Base-by-base conservation (phyloP, 768 basidiomycete genomes). In the Podaxis sp. region DNA sequence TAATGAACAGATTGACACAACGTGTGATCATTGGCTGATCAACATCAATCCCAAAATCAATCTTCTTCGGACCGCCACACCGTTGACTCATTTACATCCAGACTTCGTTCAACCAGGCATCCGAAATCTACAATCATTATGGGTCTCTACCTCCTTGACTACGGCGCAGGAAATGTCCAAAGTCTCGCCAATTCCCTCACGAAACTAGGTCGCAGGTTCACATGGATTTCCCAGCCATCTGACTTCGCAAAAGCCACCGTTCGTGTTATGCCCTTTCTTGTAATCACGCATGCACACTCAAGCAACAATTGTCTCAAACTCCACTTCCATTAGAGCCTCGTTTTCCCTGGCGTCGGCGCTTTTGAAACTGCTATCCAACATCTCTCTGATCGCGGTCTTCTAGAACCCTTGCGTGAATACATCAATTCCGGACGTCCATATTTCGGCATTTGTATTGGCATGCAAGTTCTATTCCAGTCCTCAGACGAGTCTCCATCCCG, bases 361-460 rank as follows among this genome's bases (percentile, higher is more conserved):
- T 98, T 98, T 70, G 88, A 89, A 53, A 87, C 89, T 18, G 96
- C 96, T 10, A 88, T 97, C 65, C 79, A 82, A 52, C 87, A 90
- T 59, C 85, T 99, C 54, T 74, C 76, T 14, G 72, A 80, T 16
- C 86, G 86, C 62, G 92, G 90, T 21, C 83, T 95, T 61, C 80
- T 90, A 37, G 84, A 90, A 64, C 94, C 93, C 25, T 80, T 99
- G 59, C 83, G 82, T 63, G 74, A 81, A 54, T 99, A 98, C 73
- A 87, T 99, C 67, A 74, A 75, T 14, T 92, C 92, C 10, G 96
- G 97, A 25, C 84, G 82, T 67, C 97, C 96, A 1, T 99, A 97
- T 75, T 93, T 97, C 74, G 93, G 93, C 40, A 98, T 99, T 77
- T 99, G 97, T 76, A 92, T 99, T 69, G 97, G 97, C 67, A 89